These are phyloP conservation scores for Nannochloris sp. DNA, from an alignment of 139 green algal genomes.

Conservation along the genomic window DNA sequence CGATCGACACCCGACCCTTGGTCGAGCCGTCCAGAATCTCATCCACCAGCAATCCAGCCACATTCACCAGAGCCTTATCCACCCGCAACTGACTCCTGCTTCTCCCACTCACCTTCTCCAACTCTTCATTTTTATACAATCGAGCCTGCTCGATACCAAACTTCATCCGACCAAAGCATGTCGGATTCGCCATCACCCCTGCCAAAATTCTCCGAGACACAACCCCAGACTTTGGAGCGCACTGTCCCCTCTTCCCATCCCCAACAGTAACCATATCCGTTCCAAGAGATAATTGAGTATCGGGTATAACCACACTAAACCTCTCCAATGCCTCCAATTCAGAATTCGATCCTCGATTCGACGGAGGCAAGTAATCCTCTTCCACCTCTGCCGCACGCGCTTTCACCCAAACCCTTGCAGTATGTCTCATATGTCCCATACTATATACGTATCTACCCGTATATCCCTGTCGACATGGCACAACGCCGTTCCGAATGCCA, in stretches of 20 bases:
- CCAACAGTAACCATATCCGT: constrained; percentile 3
- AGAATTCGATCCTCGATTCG: constrained; percentile 21
- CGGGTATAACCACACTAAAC: constrained; percentile 25
- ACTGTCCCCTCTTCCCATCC: constrained; percentile 21
- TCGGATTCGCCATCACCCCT: constrained; percentile 31
- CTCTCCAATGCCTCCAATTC: constrained; percentile 42
- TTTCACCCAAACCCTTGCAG: too few species aligned
- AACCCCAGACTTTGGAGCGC: constrained; percentile 46
- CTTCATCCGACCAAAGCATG: constrained; percentile 15
- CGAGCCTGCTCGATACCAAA: constrained; percentile 60
- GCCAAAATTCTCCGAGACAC: constrained; percentile 37
- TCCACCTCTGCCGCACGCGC: background rate
- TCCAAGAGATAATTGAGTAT: background rate
- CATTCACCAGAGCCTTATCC: constrained; percentile 72
- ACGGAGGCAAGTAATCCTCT: constrained; percentile 10
- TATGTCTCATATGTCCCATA: too few species aligned
- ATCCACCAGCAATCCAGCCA: constrained; percentile 53
- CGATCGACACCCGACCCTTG: constrained; percentile 57
- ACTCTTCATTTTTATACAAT: constrained; percentile 34
- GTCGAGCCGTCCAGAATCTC: constrained; percentile 25
- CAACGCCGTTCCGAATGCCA: too few species aligned
- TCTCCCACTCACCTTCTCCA: background rate
- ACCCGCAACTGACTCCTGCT: constrained; percentile 19
- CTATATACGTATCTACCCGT: too few species aligned
- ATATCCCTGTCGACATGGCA: too few species aligned